Conservation (phyloP, 2,329 filamentous ascomycete genomes). For the Fusarium kyushuense region DNA sequence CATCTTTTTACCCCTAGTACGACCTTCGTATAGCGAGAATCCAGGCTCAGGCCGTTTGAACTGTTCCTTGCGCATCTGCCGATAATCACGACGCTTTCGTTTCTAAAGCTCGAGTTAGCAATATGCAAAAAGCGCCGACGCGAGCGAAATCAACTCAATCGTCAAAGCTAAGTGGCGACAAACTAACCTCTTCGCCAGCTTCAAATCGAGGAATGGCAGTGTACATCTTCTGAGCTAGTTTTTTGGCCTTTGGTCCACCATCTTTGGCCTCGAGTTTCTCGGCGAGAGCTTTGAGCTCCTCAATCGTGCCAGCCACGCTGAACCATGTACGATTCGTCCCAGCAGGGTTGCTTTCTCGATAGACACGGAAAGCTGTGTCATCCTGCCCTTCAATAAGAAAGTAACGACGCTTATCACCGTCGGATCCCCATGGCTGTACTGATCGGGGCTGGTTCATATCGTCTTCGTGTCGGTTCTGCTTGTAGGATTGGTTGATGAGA, state of each 20-base stretch:
- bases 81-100: constrained; percentile 91
- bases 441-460: constrained; percentile 87
- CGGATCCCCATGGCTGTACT: constrained; percentile 89
- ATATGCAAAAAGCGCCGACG: background rate
- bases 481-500: constrained; percentile 89
- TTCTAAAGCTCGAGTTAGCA: constrained; percentile 69
- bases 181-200: constrained; percentile 84
- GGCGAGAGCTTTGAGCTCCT: constrained; percentile 81
- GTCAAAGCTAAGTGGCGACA: background rate
- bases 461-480: constrained; percentile 84
- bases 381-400: constrained; percentile 94
- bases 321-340: constrained; percentile 85
- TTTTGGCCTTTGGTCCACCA: constrained; percentile 82
- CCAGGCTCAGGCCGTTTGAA: constrained; percentile 90
- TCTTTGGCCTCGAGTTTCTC: constrained; percentile 82
- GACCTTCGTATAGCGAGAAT: constrained; percentile 94
- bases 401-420: constrained; percentile 92
- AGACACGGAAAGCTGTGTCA: constrained; percentile 93
- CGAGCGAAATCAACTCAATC: background rate
- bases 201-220: constrained; percentile 90
- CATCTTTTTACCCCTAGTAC: constrained; percentile 94
- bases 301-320: constrained; percentile 90
- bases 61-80: constrained; percentile 84
- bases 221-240: constrained; percentile 80
- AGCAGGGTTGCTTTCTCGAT: constrained; percentile 89